Evolutionary conservation across 768 basidiomycete species (phyloP), one percentile per base, ranked within the genome.

Genomic region (Mycena metata): DNA sequence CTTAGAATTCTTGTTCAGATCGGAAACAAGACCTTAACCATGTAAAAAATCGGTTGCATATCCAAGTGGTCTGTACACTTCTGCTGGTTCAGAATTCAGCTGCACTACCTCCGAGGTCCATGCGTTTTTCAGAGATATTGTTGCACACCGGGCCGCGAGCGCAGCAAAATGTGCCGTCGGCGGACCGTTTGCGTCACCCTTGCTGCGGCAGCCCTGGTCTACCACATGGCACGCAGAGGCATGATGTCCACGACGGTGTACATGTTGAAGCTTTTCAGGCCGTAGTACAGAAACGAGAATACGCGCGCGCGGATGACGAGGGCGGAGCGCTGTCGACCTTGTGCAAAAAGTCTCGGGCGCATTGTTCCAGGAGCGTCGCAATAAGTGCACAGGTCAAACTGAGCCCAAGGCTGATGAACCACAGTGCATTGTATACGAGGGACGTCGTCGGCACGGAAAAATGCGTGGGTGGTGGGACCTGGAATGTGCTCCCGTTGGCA

Each of bases 281-380:
- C 62, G 26, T 55, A 64, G 24, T 64, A 64, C 9, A 64, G 30
- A n/a, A 35, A 64, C 9, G 62, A 64, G 45, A 64, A 64, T 5
- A 64, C 47, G 5, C 62, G 62, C 1, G 62, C 52, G 17, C 62
- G 62, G 21, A 56, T 46, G 43, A 47, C 43, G 30, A 52, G 62
- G 1, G 62, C 52, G 0, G 62, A 64, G 26, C 61, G 51, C 52
- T 64, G 24, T 59, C 57, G 2, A 43, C 41, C 57, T 17, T 15
- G 43, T 59, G 59, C 26, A 60, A 11, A n/a, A 60, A 60, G 21
- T 60, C 19, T n/a, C 59, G 59, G 2, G 59, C 59, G 30, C 45
- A 60, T 15, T 47, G 45, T 42, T 59, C 57, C 3, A 60, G 26
- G 17, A 47, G 45, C 5, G 59, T 60, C 7, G 59, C 33, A 15